Conservation (phyloP, 1,284 basidiomycete species). For the Athelia psychrophila region DNA sequence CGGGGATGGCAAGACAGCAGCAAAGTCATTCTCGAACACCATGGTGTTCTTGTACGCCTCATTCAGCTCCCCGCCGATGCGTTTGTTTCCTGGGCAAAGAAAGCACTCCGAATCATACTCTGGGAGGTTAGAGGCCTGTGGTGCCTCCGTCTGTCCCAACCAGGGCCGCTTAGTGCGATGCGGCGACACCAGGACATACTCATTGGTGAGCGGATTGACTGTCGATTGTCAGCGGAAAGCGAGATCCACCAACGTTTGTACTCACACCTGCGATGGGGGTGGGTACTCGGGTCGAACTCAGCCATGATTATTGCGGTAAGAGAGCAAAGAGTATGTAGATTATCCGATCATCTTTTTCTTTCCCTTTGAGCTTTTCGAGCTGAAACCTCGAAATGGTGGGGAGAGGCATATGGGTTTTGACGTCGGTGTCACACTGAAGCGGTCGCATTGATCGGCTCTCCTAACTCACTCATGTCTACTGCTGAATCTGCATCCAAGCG, state of each 20-base stretch:
- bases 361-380: not conserved
- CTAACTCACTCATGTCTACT: constrained; percentile 6
- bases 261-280: constrained; percentile 74
- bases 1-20: constrained; percentile 72
- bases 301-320: constrained; percentile 31
- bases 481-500: constrained; percentile 36
- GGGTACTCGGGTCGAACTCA: constrained; percentile 61
- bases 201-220: constrained; percentile 79
- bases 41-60: constrained; percentile 69
- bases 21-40: constrained; percentile 85
- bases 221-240: constrained; percentile 14
- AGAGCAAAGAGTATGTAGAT: not conserved
- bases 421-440: too few relatives aligned
- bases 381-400: too few relatives aligned
- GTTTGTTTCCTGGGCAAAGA: constrained; percentile 85
- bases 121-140: constrained; percentile 53
- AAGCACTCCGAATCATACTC: constrained; percentile 82
- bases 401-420: too few relatives aligned
- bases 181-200: constrained; percentile 82
- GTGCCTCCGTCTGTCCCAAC: constrained; percentile 80
- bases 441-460: too few relatives aligned
- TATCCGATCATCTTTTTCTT: not conserved
- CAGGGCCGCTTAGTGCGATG: constrained; percentile 83
- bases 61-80: constrained; percentile 77
- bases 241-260: constrained; percentile 6